These are phyloP conservation scores for Circinella minor DNA, from an alignment of 371 early-diverging fungal species.

Conservation along the genomic window DNA sequence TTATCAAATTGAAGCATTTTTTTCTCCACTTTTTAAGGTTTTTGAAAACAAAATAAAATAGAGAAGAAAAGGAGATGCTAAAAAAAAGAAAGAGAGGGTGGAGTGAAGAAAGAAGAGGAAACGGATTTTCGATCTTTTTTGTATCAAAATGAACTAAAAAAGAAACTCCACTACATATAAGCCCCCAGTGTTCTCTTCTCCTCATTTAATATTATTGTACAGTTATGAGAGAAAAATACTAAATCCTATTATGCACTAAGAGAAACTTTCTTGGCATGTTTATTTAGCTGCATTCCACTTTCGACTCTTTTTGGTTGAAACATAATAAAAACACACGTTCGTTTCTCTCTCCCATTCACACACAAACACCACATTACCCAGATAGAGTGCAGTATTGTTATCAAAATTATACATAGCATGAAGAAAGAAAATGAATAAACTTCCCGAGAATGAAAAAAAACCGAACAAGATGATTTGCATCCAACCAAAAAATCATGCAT, in stretches of 20 bases:
- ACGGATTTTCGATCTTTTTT: background rate
- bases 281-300: conserved; percentile 9
- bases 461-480: background rate
- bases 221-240: background rate
- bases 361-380: background rate
- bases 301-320: background rate
- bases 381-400: conserved; percentile 1
- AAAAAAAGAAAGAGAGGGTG: background rate
- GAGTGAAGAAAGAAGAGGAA: too few relatives aligned
- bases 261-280: background rate
- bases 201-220: background rate
- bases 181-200: background rate
- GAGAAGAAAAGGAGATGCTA: background rate
- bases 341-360: background rate
- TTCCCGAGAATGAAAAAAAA: background rate
- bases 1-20: conserved; percentile 4
- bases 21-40: background rate
- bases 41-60: background rate
- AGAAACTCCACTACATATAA: background rate
- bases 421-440: background rate
- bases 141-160: background rate
- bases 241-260: background rate
- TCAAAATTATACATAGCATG: background rate
- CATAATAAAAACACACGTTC: background rate
- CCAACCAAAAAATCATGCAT: conserved; percentile 3